phyloP scores from a whole-genome alignment of 305 asterid species.

The Fraxinus velutina region DNA sequence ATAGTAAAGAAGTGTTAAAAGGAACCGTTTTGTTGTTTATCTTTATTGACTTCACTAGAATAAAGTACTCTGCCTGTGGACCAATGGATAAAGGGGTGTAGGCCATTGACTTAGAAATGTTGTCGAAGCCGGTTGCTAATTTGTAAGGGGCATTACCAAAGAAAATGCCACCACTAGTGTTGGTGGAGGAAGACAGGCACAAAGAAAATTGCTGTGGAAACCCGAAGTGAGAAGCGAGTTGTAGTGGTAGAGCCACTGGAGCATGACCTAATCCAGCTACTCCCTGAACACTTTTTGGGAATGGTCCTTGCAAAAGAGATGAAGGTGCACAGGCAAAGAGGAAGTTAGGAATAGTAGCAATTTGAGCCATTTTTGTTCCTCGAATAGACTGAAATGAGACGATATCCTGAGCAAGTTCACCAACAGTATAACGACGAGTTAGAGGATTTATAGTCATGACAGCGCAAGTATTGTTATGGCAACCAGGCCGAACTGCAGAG shows the following conservation, averaged over 20 bases:
- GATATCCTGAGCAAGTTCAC: constrained; percentile 43
- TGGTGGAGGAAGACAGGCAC: constrained; percentile 32
- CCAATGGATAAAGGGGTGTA: constrained; percentile 42
- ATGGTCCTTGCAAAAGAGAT: constrained; percentile 33
- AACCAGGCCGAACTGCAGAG: constrained; percentile 33
- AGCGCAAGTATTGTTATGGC: constrained; percentile 57
- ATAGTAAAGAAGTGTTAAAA: constrained; percentile 29
- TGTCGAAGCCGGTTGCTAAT: constrained; percentile 4
- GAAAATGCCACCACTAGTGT: constrained; percentile 34
- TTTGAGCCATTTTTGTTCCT: constrained; percentile 23
- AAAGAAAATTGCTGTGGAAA: constrained; percentile 36
- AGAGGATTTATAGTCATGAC: constrained; percentile 40
- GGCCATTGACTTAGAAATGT: neutral
- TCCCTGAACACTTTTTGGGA: constrained; percentile 38
- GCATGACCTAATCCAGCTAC: constrained; percentile 42
- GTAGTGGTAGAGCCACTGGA: constrained; percentile 38
- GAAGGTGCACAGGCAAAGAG: constrained; percentile 47
- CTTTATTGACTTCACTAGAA: constrained; percentile 32
- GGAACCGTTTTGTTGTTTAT: constrained; percentile 31
- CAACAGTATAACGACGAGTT: constrained; percentile 21
- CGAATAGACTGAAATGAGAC: constrained; percentile 28
- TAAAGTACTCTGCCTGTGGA: constrained; percentile 38
- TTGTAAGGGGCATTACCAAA: constrained; percentile 32
- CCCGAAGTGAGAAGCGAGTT: constrained; percentile 46
- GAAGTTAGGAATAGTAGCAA: constrained; percentile 25